These are phyloP conservation scores for Pachyrhizus erosus DNA, from an alignment of 306 rosid genomes.

Conservation along the genomic window DNA sequence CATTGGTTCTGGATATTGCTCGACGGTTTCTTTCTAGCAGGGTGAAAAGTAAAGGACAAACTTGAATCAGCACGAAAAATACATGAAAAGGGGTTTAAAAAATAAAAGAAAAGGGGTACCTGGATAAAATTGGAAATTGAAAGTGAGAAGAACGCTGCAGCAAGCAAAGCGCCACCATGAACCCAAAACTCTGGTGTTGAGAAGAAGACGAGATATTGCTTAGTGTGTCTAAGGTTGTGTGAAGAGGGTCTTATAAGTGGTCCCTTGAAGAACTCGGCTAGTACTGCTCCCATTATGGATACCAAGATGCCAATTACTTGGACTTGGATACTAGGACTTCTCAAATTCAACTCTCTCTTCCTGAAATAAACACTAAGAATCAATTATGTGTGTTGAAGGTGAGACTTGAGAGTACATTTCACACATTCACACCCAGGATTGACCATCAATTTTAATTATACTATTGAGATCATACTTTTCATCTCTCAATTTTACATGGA, in stretches of 20 bases:
- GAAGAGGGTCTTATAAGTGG: slow-evolving; percentile 61
- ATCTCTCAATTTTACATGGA: background rate
- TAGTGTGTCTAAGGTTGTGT: slow-evolving; percentile 45
- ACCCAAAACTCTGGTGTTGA: slow-evolving; percentile 71
- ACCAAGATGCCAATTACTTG: slow-evolving; percentile 66
- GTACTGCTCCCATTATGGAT: slow-evolving; percentile 65
- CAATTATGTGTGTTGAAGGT: too few species aligned
- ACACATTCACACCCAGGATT: too few species aligned
- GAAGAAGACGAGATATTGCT: slow-evolving; percentile 60
- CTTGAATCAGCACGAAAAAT: background rate
- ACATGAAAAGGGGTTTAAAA: background rate
- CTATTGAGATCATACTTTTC: background rate
- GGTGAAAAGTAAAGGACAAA: slow-evolving; percentile 1
- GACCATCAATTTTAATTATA: background rate
- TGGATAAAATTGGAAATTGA: slow-evolving; percentile 67
- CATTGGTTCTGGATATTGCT: slow-evolving; percentile 50
- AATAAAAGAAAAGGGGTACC: slow-evolving; percentile 11
- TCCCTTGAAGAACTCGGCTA: slow-evolving; percentile 65
- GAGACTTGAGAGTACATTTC: too few species aligned
- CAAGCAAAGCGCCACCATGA: slow-evolving; percentile 76
- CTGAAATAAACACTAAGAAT: slow-evolving; percentile 35
- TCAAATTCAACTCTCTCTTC: slow-evolving; percentile 51
- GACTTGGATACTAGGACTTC: slow-evolving; percentile 49
- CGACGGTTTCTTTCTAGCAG: slow-evolving; percentile 43
- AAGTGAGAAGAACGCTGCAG: slow-evolving; percentile 63